Base-by-base conservation (phyloP, 805 yeast genomes). In the Wickerhamomyces bisporus region DNA sequence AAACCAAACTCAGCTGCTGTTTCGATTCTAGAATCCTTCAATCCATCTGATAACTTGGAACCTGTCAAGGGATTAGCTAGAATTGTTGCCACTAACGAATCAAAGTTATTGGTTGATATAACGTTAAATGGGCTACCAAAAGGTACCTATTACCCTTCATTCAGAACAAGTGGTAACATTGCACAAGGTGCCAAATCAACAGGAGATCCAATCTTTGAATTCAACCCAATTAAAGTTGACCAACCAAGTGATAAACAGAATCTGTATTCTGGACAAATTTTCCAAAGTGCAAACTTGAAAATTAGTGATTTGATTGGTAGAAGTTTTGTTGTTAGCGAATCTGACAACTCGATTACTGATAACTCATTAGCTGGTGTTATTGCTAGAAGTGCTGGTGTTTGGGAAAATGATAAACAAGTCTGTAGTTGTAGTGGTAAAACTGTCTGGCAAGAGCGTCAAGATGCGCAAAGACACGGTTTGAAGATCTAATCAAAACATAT, bases 391-490 rank as follows among this genome's bases (percentile, higher is more conserved):
- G 98, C 98, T 1, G 98, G 98, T 13, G 85, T 79, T 19, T 93
- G 98, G 97, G 95, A 91, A 57, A 93, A 93, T 62, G 86, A 83
- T 49, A 91, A 91, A 62, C 79, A 79, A 42, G 95, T 91, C 3
- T 91, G 98, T 62, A 81, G 91, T 25, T 93, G 98, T 61, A 80
- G 91, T 13, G 98, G 98, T 14, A 87, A 88, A 69, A 86, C 96
- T 0, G 77, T 91, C 19, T 91, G 98, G 98, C 88, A 93, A 58
- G 98, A 91, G 60, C 71, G 97, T 39, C 61, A 67, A 35, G 96
- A 87, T 53, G 95, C 95, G 1, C 58, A 77, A 25, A 47, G 58
- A 5, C 74, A 73, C 46, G 93, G 93, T 7, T 59, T 77, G 16
- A 62, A 43, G 40, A 47, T 50, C 25, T 57, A 15, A 19, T 20